Evolutionary conservation across 768 basidiomycete genomes (phyloP), one percentile per base, ranked within the genome.

Genomic region (Agrocybe chaxingu): DNA sequence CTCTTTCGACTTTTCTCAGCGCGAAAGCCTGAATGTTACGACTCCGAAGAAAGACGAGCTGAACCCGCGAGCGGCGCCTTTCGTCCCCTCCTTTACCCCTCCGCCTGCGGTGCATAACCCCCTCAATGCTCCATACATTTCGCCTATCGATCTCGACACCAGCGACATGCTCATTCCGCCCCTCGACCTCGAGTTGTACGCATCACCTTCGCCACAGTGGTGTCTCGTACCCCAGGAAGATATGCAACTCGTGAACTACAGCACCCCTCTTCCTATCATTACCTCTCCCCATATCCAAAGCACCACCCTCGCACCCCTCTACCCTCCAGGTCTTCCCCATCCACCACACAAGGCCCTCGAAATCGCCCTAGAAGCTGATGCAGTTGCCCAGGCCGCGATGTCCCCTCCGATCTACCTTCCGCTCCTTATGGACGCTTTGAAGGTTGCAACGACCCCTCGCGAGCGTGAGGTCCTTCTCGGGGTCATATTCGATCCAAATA

Each of bases 51-150:
- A 53, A 18, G 57, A 54, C 2, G 45, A 53, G 10, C 37, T 59
- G 29, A 59, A 59, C 35, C 58, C 58, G 9, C 45, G 45, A 0
- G 58, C 58, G 8, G 18, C 18, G 12, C 53, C 55, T n/a, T 59
- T 59, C 31, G 42, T 54, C 4, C 58, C 58, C 3, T 52, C 50
- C 19, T 52, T 52, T 33, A 31, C 30, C 2, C 33, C 34, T 4
- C 38, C 34, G 4, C 31, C 38, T 11, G n/a, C n/a, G 39, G 36
- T 39, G 32, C 42, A 40, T 43, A 42, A 48, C 34, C 47, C 37
- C 1, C 13, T 52, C 12, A 40, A n/a, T 16, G 36, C 31, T 8
- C 32, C 37, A 6, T 42, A 53, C 7, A 45, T 47, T 4, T 47
- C 51, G 2, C 51, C 52, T 7, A 24, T 53, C 19, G 48, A 53